Base-by-base conservation (phyloP, 2,329 filamentous ascomycete species). In the Fusarium pilosicola region DNA sequence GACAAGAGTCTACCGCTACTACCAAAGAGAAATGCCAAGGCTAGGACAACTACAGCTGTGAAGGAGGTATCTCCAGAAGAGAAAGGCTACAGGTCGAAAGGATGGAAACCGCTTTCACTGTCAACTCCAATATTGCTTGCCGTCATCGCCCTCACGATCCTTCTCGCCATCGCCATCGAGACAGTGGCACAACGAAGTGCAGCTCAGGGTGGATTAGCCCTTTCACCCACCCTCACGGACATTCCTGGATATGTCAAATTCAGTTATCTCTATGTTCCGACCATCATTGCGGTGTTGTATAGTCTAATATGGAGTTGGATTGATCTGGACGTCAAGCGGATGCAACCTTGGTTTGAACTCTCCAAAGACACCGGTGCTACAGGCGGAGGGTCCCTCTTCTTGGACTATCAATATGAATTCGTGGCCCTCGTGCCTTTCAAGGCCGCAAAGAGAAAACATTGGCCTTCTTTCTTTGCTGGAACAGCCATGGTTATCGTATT, bases 291-390 rank as follows among this genome's bases (percentile, higher is more conserved):
- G 0, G 85, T 91, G 0, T 12, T 88, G 0, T 91, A 89, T 69
- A 88, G 88, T 44, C 82, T 91, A 2, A 51, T 86, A 0, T 91
- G 89, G 88, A 85, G 83, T 6, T 90, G 89, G 88, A 83, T 91
- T 0, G 89, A 92, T 57, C 76, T 91, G 0, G 88, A 92, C 41
- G 81, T 85, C 0, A 89, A 90, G 65, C 74, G 90, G 1, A 80
- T 91, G 49, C 89, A 92, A 39, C 89, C 90, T 0, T 92, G 86
- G 82, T 85, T 89, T 17, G 88, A 91, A 28, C 62, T 92, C 2
- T 90, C 88, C 0, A 86, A 84, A 15, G 20, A 73, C 0, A 72
- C 76, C 0, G 89, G 89, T 0, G 86, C 86, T 0, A 73, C 72
- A 0, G 88, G 83, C 0, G 78, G 81, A 11, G 74, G 87, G 1